These are phyloP conservation scores for Mrakia frigida DNA, from an alignment of 768 basidiomycete genomes.

Conservation along the genomic window DNA sequence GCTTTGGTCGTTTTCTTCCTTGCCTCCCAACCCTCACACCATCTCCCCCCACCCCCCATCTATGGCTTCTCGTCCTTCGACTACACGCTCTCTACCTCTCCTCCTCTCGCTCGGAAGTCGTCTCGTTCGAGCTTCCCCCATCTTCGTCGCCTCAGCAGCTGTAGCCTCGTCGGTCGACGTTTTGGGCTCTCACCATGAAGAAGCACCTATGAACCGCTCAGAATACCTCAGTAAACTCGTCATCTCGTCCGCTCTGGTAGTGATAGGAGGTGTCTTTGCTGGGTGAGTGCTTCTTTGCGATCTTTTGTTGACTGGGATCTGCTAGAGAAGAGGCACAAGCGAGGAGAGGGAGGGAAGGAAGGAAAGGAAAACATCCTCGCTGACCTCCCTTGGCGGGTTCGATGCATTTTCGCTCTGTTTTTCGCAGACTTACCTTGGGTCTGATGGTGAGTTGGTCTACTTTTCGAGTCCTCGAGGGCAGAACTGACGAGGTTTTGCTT, in stretches of 20 bases:
- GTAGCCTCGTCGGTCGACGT: background rate
- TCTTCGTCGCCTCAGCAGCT: background rate
- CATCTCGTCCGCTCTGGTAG: slow-evolving; percentile 63
- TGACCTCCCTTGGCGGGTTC: slow-evolving; percentile 25
- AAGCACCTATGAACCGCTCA: slow-evolving; percentile 49
- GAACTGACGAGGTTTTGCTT: too few relatives aligned
- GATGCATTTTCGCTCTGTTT: background rate
- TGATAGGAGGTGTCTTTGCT: slow-evolving; percentile 85
- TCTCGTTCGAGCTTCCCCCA: slow-evolving; percentile 22
- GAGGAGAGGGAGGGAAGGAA: background rate
- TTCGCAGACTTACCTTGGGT: slow-evolving; percentile 70
- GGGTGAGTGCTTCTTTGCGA: slow-evolving; percentile 56
- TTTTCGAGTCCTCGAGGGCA: background rate
- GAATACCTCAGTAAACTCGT: slow-evolving; percentile 71
- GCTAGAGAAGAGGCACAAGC: too few relatives aligned
- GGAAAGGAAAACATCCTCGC: slow-evolving; percentile 23
- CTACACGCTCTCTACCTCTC: slow-evolving; percentile 2
- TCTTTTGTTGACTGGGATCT: too few relatives aligned
- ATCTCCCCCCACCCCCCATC: too few relatives aligned
- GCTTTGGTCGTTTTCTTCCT: background rate
- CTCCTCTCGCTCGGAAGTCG: background rate
- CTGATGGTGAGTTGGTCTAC: slow-evolving; percentile 54
- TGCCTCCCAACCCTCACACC: background rate
- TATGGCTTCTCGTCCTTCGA: background rate
- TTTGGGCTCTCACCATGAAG: background rate